Conservation (phyloP, 2,329 filamentous ascomycete species). For the Neonectria punicea region DNA sequence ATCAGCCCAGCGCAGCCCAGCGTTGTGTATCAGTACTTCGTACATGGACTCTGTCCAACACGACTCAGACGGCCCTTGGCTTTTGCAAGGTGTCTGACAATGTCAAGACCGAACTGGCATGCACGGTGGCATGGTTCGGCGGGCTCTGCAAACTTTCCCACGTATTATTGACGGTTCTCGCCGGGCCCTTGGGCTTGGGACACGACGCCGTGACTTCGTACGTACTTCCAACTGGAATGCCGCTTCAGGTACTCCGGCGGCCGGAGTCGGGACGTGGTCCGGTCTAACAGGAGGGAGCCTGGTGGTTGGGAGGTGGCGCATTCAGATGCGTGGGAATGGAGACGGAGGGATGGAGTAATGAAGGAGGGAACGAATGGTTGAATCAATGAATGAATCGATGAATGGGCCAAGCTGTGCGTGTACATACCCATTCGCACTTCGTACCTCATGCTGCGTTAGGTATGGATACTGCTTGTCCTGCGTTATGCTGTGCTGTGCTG, state of each 20-base stretch:
- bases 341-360: not conserved
- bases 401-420: not conserved
- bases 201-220: not conserved
- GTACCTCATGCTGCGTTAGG: not conserved
- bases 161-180: constrained; percentile 4
- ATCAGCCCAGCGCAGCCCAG: not conserved
- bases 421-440: too few species aligned
- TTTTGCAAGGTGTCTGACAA: not conserved
- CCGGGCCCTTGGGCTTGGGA: constrained; percentile 11
- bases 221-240: not conserved
- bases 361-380: not conserved
- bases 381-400: too few species aligned
- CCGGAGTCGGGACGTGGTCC: too few species aligned
- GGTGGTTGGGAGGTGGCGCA: not conserved
- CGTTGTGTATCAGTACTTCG: not conserved
- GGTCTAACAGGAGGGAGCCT: not conserved
- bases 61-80: not conserved
- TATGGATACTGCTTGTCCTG: not conserved
- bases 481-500: constrained; percentile 10
- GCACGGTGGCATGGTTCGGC: constrained; percentile 1
- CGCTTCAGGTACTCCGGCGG: not conserved
- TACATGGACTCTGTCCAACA: not conserved
- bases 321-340: not conserved
- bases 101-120: constrained; percentile 1
- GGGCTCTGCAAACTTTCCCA: constrained; percentile 1